Percentiles rank a stretch among this genome's conserved stretches.
These are phyloP conservation scores for Trypanosoma rangeli DNA, from an alignment of 208 protist species.

Conservation along the genomic window DNA sequence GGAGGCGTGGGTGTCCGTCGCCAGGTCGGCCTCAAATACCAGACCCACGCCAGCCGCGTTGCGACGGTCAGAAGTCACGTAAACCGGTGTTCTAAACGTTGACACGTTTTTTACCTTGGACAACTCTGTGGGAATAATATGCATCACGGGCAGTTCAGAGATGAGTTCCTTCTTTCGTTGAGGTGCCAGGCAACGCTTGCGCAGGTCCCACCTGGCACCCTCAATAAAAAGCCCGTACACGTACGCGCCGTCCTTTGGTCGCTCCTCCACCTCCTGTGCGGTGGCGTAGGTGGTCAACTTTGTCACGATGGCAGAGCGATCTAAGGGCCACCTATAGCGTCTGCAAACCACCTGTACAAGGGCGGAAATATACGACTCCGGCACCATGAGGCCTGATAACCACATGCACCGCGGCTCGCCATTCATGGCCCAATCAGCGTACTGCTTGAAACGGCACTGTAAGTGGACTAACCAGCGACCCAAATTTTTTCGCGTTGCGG, in stretches of 20 bases:
- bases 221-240: slow-evolving; percentile 97
- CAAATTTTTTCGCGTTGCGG: slow-evolving; percentile 96
- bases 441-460: slow-evolving; percentile 92
- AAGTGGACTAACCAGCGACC: slow-evolving; percentile 97
- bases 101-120: slow-evolving; percentile 94
- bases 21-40: slow-evolving; percentile 97
- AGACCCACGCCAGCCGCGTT: slow-evolving; percentile 98
- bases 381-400: slow-evolving; percentile 98
- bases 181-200: slow-evolving; percentile 67
- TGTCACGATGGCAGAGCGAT: slow-evolving; percentile 96
- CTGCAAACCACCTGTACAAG: slow-evolving; percentile 98
- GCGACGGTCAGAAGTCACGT: slow-evolving; percentile 96
- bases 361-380: slow-evolving; percentile 98
- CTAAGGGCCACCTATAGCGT: slow-evolving; percentile 97
- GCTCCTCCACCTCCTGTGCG: slow-evolving; percentile 68
- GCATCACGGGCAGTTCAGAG: slow-evolving; percentile 96
- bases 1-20: slow-evolving; percentile 90
- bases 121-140: slow-evolving; percentile 97
- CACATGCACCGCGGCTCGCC: slow-evolving; percentile 98
- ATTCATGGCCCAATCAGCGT: slow-evolving; percentile 92
- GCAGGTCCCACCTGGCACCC: slow-evolving; percentile 96
- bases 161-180: slow-evolving; percentile 97
- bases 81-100: slow-evolving; percentile 98
- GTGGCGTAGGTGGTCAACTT: slow-evolving; percentile 87
- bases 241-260: slow-evolving; percentile 95